Base-by-base conservation (phyloP, 129 eudicot species). In the Cynara cardunculus region DNA sequence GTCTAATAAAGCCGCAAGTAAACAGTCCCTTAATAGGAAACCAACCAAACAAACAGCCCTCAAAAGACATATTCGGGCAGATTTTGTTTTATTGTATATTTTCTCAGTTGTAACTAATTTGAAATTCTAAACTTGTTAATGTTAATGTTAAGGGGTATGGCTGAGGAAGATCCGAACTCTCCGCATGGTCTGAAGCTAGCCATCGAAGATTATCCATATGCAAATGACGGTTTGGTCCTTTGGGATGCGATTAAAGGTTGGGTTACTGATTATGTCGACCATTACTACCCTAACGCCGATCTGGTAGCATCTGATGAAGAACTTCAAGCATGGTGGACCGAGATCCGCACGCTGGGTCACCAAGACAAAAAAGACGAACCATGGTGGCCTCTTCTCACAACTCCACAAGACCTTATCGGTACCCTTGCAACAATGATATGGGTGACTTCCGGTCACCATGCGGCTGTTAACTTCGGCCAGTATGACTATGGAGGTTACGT, bases 141-240 rank as follows among this genome's bases (percentile, higher is more conserved):
- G 1, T 34, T 13, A 30, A 41, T 37, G 26, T 13, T 7, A 73
- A 89, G 92, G 78, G 92, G 92, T 41, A 74, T 89, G 81, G 92
- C 84, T 2, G 79, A 59, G 24, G 84, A 81, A 73, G 84, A 81
- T 73, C 84, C 66, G 18, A 73, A 12, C 37, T 46, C 84, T 5
- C 73, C 78, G 11, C 84, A 81, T 13, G 84, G 84, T 5, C 14
- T 81, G 21, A 73, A 81, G 30, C 84, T 81, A 24, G 21, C 83
- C 22, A 82, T 86, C 21, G 80, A 81, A n/a, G 86, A 86, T 41
- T 86, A 86, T 73, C 88, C 88, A 25, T 86, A 71, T 61, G 88
- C 88, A 30, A 82, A 81, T 25, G 86, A 86, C 19, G 86, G 86
- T 18, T 70, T 86, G 21, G 25, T 82, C 64, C 81, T 86, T 16